Evolutionary conservation across 352 stramenopile species (phyloP).

Genomic region (Thalassiosira livingstoniorum): DNA sequence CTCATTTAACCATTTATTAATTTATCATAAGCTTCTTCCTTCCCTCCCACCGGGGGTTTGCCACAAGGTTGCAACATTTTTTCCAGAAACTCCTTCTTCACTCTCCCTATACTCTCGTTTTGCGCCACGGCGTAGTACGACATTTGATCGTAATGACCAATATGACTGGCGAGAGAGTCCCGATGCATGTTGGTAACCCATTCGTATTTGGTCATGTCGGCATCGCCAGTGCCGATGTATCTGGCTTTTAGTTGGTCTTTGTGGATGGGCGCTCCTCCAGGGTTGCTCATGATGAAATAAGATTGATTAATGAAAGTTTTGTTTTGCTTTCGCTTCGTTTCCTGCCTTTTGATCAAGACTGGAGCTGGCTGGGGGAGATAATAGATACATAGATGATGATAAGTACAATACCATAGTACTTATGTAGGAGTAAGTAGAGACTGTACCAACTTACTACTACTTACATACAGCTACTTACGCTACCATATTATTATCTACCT

Average conservation of each 20-base stretch:
- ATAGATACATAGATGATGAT: too few relatives aligned
- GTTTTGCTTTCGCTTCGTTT: too few relatives aligned
- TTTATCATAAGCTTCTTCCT: conserved; percentile 51
- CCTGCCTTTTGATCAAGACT: too few relatives aligned
- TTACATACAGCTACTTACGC: too few relatives aligned
- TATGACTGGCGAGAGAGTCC: conserved; percentile 95
- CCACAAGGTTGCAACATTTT: conserved; percentile 93
- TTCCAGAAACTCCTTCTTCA: conserved; percentile 92
- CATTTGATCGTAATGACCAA: conserved; percentile 98
- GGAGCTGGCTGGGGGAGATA: too few relatives aligned
- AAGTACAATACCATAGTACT: too few relatives aligned
- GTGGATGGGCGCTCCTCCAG: conserved; percentile 78
- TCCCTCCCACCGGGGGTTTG: conserved; percentile 69
- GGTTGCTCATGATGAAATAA: conserved; percentile 82
- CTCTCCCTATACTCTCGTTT: conserved; percentile 95
- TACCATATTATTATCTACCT: too few relatives aligned
- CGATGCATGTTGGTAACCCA: conserved; percentile 99
- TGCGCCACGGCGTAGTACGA: conserved; percentile 97
- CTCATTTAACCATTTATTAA: conserved; percentile 42
- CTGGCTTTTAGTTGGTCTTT: conserved; percentile 85
- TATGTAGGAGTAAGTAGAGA: too few relatives aligned
- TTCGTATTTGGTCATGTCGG: conserved; percentile 97
- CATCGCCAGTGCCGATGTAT: conserved; percentile 87
- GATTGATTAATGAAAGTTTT: too few relatives aligned
- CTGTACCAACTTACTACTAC: too few relatives aligned